Evolutionary conservation across 768 basidiomycete genomes (phyloP).

Genomic region (Termitomyces bulborhizus): DNA sequence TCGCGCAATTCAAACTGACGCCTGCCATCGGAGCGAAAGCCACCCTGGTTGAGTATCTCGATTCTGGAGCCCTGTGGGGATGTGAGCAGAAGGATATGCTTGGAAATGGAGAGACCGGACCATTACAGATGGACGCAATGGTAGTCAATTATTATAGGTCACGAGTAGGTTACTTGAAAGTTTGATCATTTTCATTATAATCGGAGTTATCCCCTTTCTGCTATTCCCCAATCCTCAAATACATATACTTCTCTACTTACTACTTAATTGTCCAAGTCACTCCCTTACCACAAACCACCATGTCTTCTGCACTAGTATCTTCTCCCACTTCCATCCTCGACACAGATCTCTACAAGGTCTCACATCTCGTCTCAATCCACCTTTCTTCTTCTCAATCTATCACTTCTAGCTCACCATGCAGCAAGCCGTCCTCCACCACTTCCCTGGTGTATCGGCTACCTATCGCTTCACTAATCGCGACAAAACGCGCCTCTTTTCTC

Average conservation of each 20-base stretch:
- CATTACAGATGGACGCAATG: conserved; percentile 10
- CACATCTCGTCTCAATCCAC: not conserved
- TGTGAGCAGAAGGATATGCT: conserved; percentile 3
- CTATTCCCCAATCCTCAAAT: not conserved
- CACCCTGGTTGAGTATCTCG: conserved; percentile 80
- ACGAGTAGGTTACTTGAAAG: not conserved
- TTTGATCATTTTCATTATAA: conserved; percentile 1
- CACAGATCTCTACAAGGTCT: conserved; percentile 91
- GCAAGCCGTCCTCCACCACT: conserved; percentile 77
- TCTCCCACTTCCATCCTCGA: conserved; percentile 66
- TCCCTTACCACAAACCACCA: conserved; percentile 17
- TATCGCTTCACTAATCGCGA: conserved; percentile 84
- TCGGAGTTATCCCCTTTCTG: conserved; percentile 11
- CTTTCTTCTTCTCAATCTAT: conserved; percentile 1
- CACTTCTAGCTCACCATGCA: conserved; percentile 83
- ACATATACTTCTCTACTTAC: not conserved
- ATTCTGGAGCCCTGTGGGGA: conserved; percentile 40
- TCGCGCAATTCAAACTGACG: conserved; percentile 89
- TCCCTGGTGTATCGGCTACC: conserved; percentile 61
- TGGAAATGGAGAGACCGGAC: conserved; percentile 12
- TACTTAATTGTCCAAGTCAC: not conserved
- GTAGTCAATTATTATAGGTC: not conserved
- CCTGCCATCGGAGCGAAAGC: conserved; percentile 88
- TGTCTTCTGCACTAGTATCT: conserved; percentile 30
- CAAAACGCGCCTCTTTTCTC: conserved; percentile 56